Evolutionary conservation across 345 rosid genomes (phyloP).

Genomic region (Fremontodendron californicum): DNA sequence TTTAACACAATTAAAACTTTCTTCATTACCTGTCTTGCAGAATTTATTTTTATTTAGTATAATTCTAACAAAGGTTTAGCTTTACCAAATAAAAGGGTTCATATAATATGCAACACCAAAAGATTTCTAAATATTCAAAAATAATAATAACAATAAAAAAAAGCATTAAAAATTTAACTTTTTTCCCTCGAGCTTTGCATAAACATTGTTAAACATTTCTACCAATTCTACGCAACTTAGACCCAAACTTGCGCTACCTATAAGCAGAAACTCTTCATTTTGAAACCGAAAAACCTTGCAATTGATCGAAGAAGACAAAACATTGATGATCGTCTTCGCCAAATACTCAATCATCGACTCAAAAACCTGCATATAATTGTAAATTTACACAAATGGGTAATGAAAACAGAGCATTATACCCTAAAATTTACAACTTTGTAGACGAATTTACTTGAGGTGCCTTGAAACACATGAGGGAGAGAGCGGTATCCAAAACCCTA

Average conservation of each 20-base stretch:
- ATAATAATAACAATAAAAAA: background rate
- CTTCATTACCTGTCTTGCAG: background rate
- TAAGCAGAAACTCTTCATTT: slow-evolving; percentile 38
- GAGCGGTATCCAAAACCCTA: slow-evolving; percentile 56
- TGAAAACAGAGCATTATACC: background rate
- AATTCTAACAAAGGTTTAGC: background rate
- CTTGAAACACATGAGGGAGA: slow-evolving; percentile 65
- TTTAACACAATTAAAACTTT: background rate
- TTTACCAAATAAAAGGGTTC: background rate
- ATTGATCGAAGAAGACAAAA: slow-evolving; percentile 44
- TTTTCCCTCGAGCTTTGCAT: slow-evolving; percentile 35
- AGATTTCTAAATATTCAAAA: background rate
- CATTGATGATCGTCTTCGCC: slow-evolving; percentile 48
- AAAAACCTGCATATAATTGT: slow-evolving; percentile 41
- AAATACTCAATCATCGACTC: slow-evolving; percentile 46
- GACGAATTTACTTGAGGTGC: slow-evolving; percentile 49
- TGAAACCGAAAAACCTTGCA: slow-evolving; percentile 35
- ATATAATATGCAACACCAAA: background rate
- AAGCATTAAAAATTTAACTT: slow-evolving; percentile 34
- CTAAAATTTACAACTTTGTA: background rate
- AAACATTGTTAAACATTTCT: slow-evolving; percentile 32
- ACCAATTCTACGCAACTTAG: slow-evolving; percentile 39
- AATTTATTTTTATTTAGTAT: background rate
- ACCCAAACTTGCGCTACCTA: slow-evolving; percentile 48
- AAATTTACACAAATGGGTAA: background rate